Evolutionary conservation across 805 yeast genomes (phyloP).

Genomic region (Osmozyma mogii): DNA sequence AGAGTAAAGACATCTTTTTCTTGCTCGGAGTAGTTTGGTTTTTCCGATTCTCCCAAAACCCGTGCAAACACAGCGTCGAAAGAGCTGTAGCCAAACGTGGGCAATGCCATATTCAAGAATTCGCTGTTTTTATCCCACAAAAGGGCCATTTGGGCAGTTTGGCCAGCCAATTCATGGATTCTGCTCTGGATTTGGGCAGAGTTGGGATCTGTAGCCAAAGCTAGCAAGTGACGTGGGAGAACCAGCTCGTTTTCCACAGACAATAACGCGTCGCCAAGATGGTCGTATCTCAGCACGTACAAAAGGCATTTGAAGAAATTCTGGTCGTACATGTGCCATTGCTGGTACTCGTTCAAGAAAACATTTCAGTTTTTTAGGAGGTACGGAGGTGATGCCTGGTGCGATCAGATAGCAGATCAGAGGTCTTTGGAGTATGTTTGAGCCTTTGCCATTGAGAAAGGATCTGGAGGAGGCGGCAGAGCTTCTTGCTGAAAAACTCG

Average conservation of each 20-base stretch:
- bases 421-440: too few relatives aligned
- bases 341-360: conserved; percentile 1
- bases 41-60: background rate
- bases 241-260: background rate
- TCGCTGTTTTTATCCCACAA: conserved; percentile 1
- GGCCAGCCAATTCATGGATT: background rate
- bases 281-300: conserved; percentile 5
- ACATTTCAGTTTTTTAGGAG: too few relatives aligned
- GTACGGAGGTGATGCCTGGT: too few relatives aligned
- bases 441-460: too few relatives aligned
- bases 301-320: conserved; percentile 2
- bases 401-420: too few relatives aligned
- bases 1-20: background rate
- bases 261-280: conserved; percentile 1
- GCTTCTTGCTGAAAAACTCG: too few relatives aligned
- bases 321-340: conserved; percentile 1
- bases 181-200: conserved; percentile 1
- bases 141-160: background rate
- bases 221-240: conserved; percentile 1
- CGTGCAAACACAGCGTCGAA: conserved; percentile 2
- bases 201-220: background rate
- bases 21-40: background rate
- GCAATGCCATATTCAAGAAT: conserved; percentile 1
- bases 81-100: conserved; percentile 1
- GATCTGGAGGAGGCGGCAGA: too few relatives aligned